A percentile compares a stretch with the other conserved stretches of the same genome.
Conservation (phyloP, 345 rosid genomes). For the Bruguiera gymnorhiza region DNA sequence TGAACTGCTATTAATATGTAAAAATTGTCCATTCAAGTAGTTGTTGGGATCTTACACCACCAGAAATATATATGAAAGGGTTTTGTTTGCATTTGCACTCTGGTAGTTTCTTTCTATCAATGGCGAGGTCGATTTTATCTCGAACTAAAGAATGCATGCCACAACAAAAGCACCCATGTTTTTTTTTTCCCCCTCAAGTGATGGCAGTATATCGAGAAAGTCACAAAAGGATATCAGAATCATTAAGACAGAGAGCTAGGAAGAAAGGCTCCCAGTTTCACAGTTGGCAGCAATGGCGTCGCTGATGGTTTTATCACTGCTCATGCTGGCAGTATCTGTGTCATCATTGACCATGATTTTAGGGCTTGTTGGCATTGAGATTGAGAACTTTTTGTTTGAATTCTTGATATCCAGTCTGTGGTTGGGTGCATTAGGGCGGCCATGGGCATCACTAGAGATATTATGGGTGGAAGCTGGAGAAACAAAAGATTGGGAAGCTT, state of each 20-base stretch:
- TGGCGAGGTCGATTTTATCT: no score
- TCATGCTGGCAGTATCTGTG: constrained; percentile 33
- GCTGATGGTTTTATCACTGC: constrained; percentile 58
- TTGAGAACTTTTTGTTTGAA: constrained; percentile 32
- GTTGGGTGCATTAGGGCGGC: constrained; percentile 6
- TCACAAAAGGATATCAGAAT: background rate
- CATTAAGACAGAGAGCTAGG: constrained; percentile 27
- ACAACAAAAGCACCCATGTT: no score
- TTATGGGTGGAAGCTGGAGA: no score
- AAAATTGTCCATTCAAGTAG: no score
- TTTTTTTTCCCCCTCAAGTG: background rate
- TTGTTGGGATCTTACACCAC: no score
- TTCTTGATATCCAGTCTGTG: constrained; percentile 10
- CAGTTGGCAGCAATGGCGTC: constrained; percentile 35
- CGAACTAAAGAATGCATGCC: no score
- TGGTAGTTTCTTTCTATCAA: no score
- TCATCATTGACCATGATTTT: constrained; percentile 21
- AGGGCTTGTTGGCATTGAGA: constrained; percentile 32
- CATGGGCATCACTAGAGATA: background rate
- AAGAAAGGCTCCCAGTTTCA: constrained; percentile 26
- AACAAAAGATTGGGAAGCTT: no score
- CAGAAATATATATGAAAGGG: no score
- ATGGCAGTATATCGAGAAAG: background rate
- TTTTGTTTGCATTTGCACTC: no score
- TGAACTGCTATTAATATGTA: no score